These are phyloP conservation scores for Eucalyptus erythrocorys DNA, from an alignment of 345 rosid species.

Conservation along the genomic window DNA sequence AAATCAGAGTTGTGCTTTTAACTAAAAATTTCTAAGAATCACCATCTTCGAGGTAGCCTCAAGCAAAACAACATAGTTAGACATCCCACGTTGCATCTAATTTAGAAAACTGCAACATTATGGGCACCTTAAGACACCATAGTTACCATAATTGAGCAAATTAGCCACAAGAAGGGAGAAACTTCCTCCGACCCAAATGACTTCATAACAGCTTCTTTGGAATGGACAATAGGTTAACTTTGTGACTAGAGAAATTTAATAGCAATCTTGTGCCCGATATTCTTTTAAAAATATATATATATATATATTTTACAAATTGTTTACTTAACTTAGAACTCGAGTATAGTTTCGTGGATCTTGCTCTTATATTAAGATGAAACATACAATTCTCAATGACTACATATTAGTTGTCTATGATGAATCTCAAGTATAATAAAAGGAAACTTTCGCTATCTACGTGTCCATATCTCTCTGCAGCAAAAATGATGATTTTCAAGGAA, in stretches of 20 bases:
- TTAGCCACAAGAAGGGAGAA: not conserved
- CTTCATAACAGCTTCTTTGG: not conserved
- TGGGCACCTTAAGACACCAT: not conserved
- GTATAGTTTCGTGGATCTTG: not conserved
- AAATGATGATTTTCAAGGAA: not conserved
- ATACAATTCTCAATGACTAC: not conserved
- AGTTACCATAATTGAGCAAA: not conserved
- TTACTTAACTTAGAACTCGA: too few relatives aligned
- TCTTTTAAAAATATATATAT: too few relatives aligned
- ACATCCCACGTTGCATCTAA: accelerated
- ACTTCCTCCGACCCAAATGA: not conserved
- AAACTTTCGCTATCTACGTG: not conserved
- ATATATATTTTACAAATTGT: too few relatives aligned
- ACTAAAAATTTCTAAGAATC: accelerated
- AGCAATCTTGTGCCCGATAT: not conserved
- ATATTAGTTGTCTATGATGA: not conserved
- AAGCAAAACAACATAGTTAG: not conserved
- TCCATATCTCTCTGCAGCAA: not conserved
- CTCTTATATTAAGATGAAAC: not conserved
- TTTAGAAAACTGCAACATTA: not conserved
- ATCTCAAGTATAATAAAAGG: not conserved
- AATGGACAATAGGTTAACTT: not conserved
- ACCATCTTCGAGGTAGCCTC: not conserved
- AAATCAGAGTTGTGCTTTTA: not conserved
- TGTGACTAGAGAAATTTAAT: not conserved